A percentile compares a stretch with the other conserved stretches of the same genome.
Conservation (phyloP, 495 filamentous ascomycete genomes). For the Pyronema domesticum region DNA sequence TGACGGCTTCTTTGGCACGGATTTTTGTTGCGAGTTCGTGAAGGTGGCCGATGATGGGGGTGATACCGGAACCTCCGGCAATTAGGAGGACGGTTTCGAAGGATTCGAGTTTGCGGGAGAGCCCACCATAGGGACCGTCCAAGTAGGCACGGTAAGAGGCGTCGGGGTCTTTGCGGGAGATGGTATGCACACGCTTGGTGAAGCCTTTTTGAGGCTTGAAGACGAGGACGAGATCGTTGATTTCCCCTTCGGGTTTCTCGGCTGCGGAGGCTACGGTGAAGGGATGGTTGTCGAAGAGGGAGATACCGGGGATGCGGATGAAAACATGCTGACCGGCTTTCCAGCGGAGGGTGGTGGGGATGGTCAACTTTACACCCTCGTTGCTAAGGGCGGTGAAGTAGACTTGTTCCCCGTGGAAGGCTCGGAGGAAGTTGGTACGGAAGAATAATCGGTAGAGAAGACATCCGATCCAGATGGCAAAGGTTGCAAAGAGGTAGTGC, state of each 20-base stretch:
- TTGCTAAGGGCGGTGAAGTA: constrained; percentile 75
- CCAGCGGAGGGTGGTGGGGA: constrained; percentile 86
- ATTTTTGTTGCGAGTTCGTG: constrained; percentile 86
- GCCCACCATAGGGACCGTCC: constrained; percentile 87
- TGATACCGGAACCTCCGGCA: constrained; percentile 87
- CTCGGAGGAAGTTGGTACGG: constrained; percentile 68
- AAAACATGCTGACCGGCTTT: constrained; percentile 89
- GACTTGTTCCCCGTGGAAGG: constrained; percentile 73
- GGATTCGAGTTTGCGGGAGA: constrained; percentile 75
- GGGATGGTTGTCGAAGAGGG: constrained; percentile 77
- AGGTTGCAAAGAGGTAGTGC: constrained; percentile 70
- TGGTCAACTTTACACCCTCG: constrained; percentile 80
- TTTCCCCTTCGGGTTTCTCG: constrained; percentile 57
- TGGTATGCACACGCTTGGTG: constrained; percentile 58
- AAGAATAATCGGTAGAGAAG: constrained; percentile 42
- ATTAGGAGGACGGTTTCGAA: constrained; percentile 89
- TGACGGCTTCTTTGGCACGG: constrained; percentile 81
- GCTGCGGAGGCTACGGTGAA: constrained; percentile 89
- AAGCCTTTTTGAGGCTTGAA: constrained; percentile 86
- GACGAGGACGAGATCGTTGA: constrained; percentile 72
- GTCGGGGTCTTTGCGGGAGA: constrained; percentile 64
- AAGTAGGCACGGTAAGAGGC: constrained; percentile 78
- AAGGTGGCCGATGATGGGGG: constrained; percentile 76
- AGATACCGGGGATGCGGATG: constrained; percentile 79
- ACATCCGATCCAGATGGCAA: constrained; percentile 58